Evolutionary conservation across 352 stramenopile species (phyloP).

Genomic region (Globisporangium uncinulatum): DNA sequence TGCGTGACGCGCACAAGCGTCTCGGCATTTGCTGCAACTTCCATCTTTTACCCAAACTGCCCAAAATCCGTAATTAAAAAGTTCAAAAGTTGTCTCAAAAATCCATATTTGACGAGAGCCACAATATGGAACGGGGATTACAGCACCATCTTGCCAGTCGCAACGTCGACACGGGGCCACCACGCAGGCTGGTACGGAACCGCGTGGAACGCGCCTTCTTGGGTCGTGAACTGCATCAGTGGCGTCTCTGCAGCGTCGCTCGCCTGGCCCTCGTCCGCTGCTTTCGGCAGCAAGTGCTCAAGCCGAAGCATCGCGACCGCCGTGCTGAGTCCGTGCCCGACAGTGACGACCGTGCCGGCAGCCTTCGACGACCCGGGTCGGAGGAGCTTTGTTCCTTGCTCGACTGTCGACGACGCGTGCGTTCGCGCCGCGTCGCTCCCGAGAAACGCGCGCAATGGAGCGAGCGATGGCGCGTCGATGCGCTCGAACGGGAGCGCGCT

Average conservation of each 20-base stretch:
- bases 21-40: background rate
- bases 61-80: no score
- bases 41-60: no score
- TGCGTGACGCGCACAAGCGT: conserved; percentile 3
- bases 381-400: conserved; percentile 45
- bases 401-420: conserved; percentile 12
- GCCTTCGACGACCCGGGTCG: conserved; percentile 50
- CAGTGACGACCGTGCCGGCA: conserved; percentile 44
- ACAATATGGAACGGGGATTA: conserved; percentile 6
- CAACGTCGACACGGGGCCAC: conserved; percentile 66
- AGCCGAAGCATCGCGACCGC: conserved; percentile 77
- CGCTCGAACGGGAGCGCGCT: conserved; percentile 52
- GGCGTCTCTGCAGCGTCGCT: conserved; percentile 15
- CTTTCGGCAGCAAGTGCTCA: conserved; percentile 48
- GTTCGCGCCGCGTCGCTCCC: conserved; percentile 24
- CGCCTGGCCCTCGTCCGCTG: conserved; percentile 16
- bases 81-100: no score
- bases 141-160: conserved; percentile 71
- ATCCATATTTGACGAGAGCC: background rate
- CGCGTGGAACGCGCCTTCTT: conserved; percentile 58
- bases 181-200: conserved; percentile 71
- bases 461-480: conserved; percentile 34
- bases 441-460: conserved; percentile 40
- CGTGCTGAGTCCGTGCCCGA: conserved; percentile 31
- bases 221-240: conserved; percentile 54